These are phyloP conservation scores for Kondoa subrosea DNA, from an alignment of 768 basidiomycete species.

Conservation along the genomic window DNA sequence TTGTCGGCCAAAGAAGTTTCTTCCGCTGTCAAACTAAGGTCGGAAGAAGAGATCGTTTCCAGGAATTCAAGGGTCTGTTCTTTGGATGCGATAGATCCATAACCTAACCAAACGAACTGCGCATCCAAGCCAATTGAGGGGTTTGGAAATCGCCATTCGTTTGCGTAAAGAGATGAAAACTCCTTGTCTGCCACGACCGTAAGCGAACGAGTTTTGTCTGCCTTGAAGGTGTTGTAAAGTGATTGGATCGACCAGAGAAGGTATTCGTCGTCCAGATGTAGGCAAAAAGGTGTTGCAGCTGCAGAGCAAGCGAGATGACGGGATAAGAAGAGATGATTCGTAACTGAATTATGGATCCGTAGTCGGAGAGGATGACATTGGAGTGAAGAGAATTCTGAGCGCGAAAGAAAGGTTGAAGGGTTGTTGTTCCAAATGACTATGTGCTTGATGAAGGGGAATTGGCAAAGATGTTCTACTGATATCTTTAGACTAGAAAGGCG, in stretches of 20 bases:
- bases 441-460: constrained; percentile 15
- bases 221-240: constrained; percentile 21
- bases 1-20: constrained; percentile 25
- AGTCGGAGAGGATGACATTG: constrained; percentile 18
- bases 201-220: constrained; percentile 20
- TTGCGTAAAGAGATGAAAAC: constrained; percentile 17
- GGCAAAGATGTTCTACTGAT: constrained; percentile 35
- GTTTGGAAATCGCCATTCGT: constrained; percentile 26
- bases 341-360: constrained; percentile 25
- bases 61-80: constrained; percentile 18
- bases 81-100: constrained; percentile 21
- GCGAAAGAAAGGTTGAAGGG: constrained; percentile 18
- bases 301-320: constrained; percentile 24
- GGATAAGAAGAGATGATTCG: constrained; percentile 23
- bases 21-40: constrained; percentile 1
- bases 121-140: constrained; percentile 20
- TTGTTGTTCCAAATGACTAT: constrained; percentile 27
- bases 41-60: neutral
- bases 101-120: constrained; percentile 26
- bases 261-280: constrained; percentile 26
- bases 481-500: constrained; percentile 46
- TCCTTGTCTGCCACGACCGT: constrained; percentile 19
- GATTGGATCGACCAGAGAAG: constrained; percentile 19
- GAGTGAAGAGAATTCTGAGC: constrained; percentile 3
- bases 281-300: constrained; percentile 11